Percentiles rank a stretch among this genome's conserved stretches.
These are phyloP conservation scores for Fraxinus excelsior DNA, from an alignment of 257 asterid species.

Conservation along the genomic window DNA sequence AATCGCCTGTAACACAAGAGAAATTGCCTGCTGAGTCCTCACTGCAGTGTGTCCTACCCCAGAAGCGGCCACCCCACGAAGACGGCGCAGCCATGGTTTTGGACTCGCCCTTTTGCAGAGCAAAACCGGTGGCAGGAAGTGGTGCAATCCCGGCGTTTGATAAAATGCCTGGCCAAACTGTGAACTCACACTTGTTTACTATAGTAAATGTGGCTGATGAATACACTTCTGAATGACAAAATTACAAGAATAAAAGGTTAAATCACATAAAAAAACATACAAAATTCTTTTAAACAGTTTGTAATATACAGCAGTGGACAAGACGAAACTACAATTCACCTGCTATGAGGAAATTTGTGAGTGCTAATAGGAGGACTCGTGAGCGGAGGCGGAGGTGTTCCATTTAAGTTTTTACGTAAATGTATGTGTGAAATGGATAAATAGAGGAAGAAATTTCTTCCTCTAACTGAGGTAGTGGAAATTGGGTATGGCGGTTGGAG, in stretches of 20 bases:
- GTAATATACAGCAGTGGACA: no score
- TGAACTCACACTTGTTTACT: slow-evolving; percentile 40
- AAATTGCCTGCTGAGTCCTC: slow-evolving; percentile 45
- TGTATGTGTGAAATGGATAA: no score
- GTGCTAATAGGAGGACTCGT: slow-evolving; percentile 35
- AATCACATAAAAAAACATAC: not conserved
- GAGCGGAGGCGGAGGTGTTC: slow-evolving; percentile 32
- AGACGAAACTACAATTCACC: slow-evolving; percentile 36
- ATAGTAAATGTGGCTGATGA: slow-evolving; percentile 43
- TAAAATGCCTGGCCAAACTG: slow-evolving; percentile 54
- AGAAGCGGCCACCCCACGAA: slow-evolving; percentile 55
- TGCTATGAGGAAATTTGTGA: slow-evolving; percentile 40
- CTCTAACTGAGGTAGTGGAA: not conserved
- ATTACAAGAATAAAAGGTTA: not conserved
- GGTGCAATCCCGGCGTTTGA: slow-evolving; percentile 46
- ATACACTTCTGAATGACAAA: slow-evolving; percentile 26
- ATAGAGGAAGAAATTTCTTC: not conserved
- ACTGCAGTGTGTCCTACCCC: slow-evolving; percentile 50
- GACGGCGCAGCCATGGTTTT: slow-evolving; percentile 35
- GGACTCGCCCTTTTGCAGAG: slow-evolving; percentile 41
- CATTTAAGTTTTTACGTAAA: slow-evolving; percentile 27
- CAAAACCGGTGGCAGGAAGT: slow-evolving; percentile 42
- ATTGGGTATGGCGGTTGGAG: not conserved
- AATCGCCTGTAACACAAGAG: slow-evolving; percentile 50
- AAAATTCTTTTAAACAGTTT: no score